A percentile compares a stretch with the other conserved stretches of the same genome.
Conservation (phyloP, 345 rosid species). For the Lepidium didymum region DNA sequence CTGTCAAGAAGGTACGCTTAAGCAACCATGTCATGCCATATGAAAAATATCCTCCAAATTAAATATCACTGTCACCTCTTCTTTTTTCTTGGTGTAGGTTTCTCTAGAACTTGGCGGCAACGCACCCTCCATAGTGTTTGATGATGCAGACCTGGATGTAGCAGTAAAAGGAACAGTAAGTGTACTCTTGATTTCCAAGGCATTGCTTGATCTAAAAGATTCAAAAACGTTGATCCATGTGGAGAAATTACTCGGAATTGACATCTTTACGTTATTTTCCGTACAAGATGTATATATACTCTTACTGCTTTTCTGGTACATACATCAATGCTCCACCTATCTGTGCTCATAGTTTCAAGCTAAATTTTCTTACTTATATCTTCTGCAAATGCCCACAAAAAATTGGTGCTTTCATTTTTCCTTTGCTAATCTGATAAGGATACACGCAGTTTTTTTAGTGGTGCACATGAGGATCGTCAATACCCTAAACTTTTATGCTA, state of each 20-base stretch:
- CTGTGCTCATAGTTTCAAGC: not conserved
- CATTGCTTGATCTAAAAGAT: not conserved
- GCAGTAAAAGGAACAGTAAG: constrained; percentile 97
- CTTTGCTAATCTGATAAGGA: no score
- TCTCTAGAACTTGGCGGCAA: constrained; percentile 98
- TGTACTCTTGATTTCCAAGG: constrained; percentile 5
- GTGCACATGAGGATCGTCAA: not conserved
- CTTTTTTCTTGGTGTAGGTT: constrained; percentile 35
- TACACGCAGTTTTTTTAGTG: not conserved
- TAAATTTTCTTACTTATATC: not conserved
- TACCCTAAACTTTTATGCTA: not conserved
- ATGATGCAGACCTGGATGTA: constrained; percentile 88
- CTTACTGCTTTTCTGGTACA: not conserved
- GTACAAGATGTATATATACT: not conserved
- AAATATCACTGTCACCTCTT: constrained; percentile 9
- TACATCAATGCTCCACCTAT: not conserved
- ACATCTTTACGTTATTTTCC: not conserved
- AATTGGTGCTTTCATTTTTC: no score
- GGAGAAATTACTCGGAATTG: not conserved
- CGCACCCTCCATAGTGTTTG: constrained; percentile 96
- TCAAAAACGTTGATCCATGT: constrained; percentile 4
- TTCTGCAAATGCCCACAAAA: no score
- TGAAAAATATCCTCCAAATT: not conserved
- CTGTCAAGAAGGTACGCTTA: constrained; percentile 75
- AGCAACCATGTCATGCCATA: not conserved